Evolutionary conservation across 2,329 filamentous ascomycete species (phyloP).

Genomic region (Eurotiales sp.): DNA sequence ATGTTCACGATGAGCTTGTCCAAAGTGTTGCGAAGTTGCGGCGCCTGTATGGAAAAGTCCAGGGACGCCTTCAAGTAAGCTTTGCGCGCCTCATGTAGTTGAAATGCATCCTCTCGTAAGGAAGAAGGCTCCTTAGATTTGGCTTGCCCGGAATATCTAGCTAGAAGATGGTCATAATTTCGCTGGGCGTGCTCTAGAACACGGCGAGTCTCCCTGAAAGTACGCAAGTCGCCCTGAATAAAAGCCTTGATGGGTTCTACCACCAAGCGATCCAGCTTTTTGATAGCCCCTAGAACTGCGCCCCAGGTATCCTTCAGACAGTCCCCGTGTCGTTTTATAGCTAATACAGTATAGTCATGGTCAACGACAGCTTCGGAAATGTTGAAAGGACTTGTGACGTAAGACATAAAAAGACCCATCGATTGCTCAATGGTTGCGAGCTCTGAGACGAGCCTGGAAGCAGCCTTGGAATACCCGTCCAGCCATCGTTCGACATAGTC

Average conservation of each 20-base stretch:
- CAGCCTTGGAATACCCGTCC: slow-evolving; percentile 63
- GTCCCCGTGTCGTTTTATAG: slow-evolving; percentile 79
- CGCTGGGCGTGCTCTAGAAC: slow-evolving; percentile 76
- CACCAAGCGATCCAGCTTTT: slow-evolving; percentile 70
- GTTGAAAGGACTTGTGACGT: slow-evolving; percentile 68
- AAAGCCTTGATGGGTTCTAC: slow-evolving; percentile 80
- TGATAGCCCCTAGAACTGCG: slow-evolving; percentile 67
- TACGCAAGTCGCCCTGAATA: slow-evolving; percentile 71
- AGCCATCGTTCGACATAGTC: slow-evolving; percentile 93
- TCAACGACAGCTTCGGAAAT: slow-evolving; percentile 83
- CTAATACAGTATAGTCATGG: slow-evolving; percentile 89
- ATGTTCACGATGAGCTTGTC: slow-evolving; percentile 83
- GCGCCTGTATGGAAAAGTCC: slow-evolving; percentile 86
- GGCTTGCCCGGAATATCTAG: slow-evolving; percentile 76
- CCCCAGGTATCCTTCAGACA: slow-evolving; percentile 85
- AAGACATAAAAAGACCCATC: slow-evolving; percentile 71
- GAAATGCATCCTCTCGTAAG: slow-evolving; percentile 90
- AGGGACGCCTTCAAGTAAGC: slow-evolving; percentile 86
- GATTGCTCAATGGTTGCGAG: slow-evolving; percentile 73
- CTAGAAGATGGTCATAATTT: slow-evolving; percentile 74
- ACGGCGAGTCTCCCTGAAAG: slow-evolving; percentile 80
- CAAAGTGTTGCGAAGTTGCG: slow-evolving; percentile 76
- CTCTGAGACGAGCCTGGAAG: slow-evolving; percentile 60
- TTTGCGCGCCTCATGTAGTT: slow-evolving; percentile 87
- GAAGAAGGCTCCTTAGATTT: slow-evolving; percentile 93